Evolutionary conservation across 495 filamentous ascomycete genomes (phyloP), one percentile per base, ranked within the genome.

Genomic region (Penicillium samsonianum): DNA sequence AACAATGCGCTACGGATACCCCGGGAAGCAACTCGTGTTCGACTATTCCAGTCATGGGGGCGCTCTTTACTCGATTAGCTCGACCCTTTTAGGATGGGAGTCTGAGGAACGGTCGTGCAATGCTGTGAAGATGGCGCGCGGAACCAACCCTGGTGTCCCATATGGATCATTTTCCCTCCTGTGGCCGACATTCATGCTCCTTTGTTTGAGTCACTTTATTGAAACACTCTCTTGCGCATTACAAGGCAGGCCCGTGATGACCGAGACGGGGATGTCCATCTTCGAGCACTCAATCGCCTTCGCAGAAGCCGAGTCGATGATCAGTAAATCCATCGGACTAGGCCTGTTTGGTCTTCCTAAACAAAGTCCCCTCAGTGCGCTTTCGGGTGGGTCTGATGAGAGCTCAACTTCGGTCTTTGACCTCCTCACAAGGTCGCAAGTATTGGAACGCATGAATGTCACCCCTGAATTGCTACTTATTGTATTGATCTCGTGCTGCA

Each of bases 211-310:
- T 61, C 91, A 96, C 63, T 94, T 97, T 63, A 70, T 95, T 25
- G 94, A 98, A 67, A 91, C 88, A 0, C 76, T 98, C 20, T 84
- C 87, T 6, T 92, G 90, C 68, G 89, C 93, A 5, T 78, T 98
- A n/a, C 91, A 96, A 61, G 92, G 92, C n/a, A 83, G 88, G 11
- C 79, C 80, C 4, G 79, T 88, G 6, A 82, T 87, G 57, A 86
- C 91, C 0, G 94, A 98, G 73, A 94, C 91, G 1, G 91, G 92
- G 6, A 97, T 98, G 90, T 96, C 92, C 0, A 82, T 98, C 19
- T 94, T 98, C 67, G 94, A 98, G 62, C 91, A 96, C 67, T 98
- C 94, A 0, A 77, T 98, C 14, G 94, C 94, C 0, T 98, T 98
- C 72, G 91, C 94, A 2, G 95, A 98, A 70, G 91, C 94, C 4